A percentile compares a stretch with the other conserved stretches of the same genome.
phyloP scores from a whole-genome alignment of 1,284 basidiomycete species.

The Porodaedalea pini region DNA sequence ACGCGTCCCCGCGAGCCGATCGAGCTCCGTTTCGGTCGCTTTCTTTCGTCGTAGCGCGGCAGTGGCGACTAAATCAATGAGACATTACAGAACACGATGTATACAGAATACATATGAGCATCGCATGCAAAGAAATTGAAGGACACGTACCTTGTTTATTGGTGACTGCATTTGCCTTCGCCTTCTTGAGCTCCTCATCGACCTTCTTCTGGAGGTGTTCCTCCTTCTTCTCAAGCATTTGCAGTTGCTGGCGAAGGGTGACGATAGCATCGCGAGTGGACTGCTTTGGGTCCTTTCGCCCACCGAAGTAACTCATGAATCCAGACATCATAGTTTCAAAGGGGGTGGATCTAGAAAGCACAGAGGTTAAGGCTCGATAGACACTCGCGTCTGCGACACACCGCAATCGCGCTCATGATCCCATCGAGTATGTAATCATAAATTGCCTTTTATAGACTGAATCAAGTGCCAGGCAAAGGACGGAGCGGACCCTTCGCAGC shows the following conservation, averaged over 20 bases:
- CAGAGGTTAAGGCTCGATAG: not conserved
- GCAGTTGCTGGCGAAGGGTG: constrained; percentile 78
- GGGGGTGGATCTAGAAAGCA: not conserved
- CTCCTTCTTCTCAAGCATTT: constrained; percentile 99
- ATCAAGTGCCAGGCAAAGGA: not conserved
- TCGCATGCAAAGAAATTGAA: not conserved
- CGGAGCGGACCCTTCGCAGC: no score
- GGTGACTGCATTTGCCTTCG: constrained; percentile 87
- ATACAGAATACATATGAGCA: not conserved
- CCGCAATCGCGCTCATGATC: not conserved
- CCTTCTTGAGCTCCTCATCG: constrained; percentile 91
- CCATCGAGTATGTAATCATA: not conserved
- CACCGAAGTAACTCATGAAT: constrained; percentile 83
- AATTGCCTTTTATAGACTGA: not conserved
- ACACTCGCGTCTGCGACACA: not conserved
- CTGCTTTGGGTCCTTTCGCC: constrained; percentile 74
- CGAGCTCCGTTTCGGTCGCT: constrained; percentile 84
- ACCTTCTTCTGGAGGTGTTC: constrained; percentile 96
- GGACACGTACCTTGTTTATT: constrained; percentile 78
- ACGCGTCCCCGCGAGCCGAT: constrained; percentile 82
- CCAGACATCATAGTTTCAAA: constrained; percentile 66
- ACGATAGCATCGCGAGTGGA: constrained; percentile 86
- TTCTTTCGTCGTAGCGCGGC: constrained; percentile 96
- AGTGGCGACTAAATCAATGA: constrained; percentile 61
- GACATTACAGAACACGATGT: not conserved